These are phyloP conservation scores for Tagetes patula DNA, from an alignment of 129 eudicot species.

Conservation along the genomic window DNA sequence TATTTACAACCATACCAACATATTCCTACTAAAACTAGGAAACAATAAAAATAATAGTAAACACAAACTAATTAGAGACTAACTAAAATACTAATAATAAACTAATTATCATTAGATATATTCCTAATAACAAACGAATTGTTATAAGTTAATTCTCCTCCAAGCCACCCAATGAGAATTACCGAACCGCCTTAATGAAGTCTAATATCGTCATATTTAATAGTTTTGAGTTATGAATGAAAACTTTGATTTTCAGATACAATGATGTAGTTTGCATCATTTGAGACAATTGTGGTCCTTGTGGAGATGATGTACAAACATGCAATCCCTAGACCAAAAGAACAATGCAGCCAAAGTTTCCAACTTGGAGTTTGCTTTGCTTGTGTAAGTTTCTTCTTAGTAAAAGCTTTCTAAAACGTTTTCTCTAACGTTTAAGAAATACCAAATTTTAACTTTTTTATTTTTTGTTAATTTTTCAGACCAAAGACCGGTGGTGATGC, in stretches of 20 bases:
- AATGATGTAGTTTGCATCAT: constrained; percentile 87
- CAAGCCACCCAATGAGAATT: too few species aligned
- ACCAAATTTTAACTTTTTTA: not conserved
- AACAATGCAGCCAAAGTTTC: constrained; percentile 54
- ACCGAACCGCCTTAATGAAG: too few species aligned
- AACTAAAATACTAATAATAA: too few species aligned
- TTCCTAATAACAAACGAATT: too few species aligned
- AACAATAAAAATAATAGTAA: too few species aligned
- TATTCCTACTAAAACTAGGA: too few species aligned
- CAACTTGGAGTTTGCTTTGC: constrained; percentile 89
- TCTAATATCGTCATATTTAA: too few species aligned
- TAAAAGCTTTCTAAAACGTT: not conserved
- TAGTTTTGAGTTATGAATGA: not conserved
- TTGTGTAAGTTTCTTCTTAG: constrained; percentile 55
- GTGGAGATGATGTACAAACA: constrained; percentile 64
- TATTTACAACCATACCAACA: too few species aligned
- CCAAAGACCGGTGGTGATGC: constrained; percentile 56
- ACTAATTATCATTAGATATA: too few species aligned
- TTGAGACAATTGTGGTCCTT: constrained; percentile 71
- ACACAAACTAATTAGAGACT: too few species aligned
- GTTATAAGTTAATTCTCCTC: too few species aligned
- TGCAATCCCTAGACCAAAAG: constrained; percentile 69
- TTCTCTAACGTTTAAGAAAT: not conserved
- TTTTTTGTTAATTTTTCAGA: constrained; percentile 30
- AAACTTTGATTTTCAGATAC: constrained; percentile 17